phyloP scores from a whole-genome alignment of 768 basidiomycete genomes.

The Tulasnella sp. region DNA sequence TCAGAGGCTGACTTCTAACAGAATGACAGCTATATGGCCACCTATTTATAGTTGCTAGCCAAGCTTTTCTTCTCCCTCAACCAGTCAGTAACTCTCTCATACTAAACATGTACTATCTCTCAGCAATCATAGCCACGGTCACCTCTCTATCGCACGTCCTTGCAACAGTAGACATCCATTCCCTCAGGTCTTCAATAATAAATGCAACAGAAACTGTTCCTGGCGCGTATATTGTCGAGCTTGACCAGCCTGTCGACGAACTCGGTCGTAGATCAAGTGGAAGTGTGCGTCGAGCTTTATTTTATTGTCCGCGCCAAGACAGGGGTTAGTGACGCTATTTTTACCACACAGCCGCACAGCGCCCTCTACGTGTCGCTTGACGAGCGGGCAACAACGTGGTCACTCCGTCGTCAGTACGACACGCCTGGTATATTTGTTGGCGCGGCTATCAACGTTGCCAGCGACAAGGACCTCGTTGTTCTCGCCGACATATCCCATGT shows the following conservation, averaged over 20 bases:
- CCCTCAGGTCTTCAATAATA: not conserved
- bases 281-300: not conserved
- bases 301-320: not conserved
- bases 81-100: too few relatives aligned
- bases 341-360: slow-evolving; percentile 7
- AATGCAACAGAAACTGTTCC: not conserved
- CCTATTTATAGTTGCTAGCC: too few relatives aligned
- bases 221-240: slow-evolving; percentile 17
- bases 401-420: not conserved
- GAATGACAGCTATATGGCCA: too few relatives aligned
- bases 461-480: not conserved
- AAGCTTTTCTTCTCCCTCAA: too few relatives aligned
- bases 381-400: slow-evolving; percentile 1
- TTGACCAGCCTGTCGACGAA: not conserved
- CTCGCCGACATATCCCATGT: not conserved
- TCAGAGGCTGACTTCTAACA: too few relatives aligned
- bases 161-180: slow-evolving; percentile 7
- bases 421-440: not conserved
- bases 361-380: slow-evolving; percentile 18
- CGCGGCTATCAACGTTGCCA: not conserved
- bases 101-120: not conserved
- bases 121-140: not conserved
- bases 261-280: not conserved
- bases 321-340: not conserved
- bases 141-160: not conserved